phyloP scores from a whole-genome alignment of 148 eudicot species.

The Oxyria digyna region DNA sequence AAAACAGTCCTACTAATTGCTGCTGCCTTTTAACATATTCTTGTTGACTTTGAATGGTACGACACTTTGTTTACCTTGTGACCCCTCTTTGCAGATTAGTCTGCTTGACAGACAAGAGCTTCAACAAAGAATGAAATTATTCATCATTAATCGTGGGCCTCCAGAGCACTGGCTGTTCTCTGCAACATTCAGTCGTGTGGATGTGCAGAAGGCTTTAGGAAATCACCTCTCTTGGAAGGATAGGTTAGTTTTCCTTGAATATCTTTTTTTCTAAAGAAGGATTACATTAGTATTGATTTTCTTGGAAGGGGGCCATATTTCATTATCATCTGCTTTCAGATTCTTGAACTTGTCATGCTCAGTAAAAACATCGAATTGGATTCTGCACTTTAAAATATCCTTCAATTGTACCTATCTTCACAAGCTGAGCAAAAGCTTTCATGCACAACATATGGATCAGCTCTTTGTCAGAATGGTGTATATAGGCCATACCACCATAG shows the following conservation, averaged over 20 bases:
- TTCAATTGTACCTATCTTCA: background rate
- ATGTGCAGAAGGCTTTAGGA: conserved; percentile 89
- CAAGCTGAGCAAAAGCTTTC: background rate
- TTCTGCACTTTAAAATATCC: background rate
- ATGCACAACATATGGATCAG: background rate
- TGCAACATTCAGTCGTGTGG: conserved; percentile 69
- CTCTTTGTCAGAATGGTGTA: background rate
- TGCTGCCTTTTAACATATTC: background rate
- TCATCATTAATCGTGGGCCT: conserved; percentile 46
- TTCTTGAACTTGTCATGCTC: background rate
- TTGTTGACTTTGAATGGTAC: background rate
- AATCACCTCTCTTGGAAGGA: conserved; percentile 93
- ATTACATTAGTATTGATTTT: background rate
- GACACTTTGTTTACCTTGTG: background rate
- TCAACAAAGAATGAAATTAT: conserved; percentile 70
- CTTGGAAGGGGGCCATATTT: background rate
- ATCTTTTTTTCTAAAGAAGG: background rate
- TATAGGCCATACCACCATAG: background rate
- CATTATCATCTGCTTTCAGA: background rate
- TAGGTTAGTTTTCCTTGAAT: conserved; percentile 32
- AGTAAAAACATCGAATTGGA: background rate
- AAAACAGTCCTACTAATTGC: background rate
- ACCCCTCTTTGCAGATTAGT: conserved; percentile 45
- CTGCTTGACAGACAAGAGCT: conserved; percentile 90
- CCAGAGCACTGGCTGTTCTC: conserved; percentile 84